Conservation (phyloP, 352 stramenopile species). For the Pythium phragmitis region DNA sequence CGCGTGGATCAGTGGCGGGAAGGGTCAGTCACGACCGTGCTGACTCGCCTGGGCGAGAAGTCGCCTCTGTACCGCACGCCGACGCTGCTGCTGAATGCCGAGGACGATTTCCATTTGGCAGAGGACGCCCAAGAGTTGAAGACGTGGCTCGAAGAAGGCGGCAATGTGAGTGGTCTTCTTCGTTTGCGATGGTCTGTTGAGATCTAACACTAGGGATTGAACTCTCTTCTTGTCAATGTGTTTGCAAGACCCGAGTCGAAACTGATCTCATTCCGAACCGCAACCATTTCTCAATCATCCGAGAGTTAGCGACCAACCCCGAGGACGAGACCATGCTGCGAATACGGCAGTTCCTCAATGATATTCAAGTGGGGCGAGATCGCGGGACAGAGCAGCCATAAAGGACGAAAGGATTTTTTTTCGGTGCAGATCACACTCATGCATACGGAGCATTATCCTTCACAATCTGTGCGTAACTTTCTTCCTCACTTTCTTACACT, state of each 20-base stretch:
- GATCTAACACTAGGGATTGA: background rate
- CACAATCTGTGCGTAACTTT: background rate
- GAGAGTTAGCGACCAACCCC: constrained; percentile 42
- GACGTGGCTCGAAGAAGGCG: constrained; percentile 49
- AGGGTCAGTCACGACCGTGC: constrained; percentile 53
- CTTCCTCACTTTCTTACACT: constrained; percentile 43
- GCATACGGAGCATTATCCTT: no score
- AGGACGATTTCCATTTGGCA: constrained; percentile 83
- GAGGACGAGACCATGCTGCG: constrained; percentile 43
- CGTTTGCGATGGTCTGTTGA: background rate
- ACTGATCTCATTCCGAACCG: constrained; percentile 42
- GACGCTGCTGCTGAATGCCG: constrained; percentile 58
- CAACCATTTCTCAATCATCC: constrained; percentile 80
- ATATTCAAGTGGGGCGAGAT: background rate
- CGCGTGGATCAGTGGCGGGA: constrained; percentile 67
- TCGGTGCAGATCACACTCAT: background rate
- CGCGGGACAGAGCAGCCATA: background rate
- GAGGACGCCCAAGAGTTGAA: constrained; percentile 68
- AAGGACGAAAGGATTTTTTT: background rate
- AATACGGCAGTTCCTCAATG: constrained; percentile 45
- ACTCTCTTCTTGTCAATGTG: background rate
- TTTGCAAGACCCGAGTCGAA: constrained; percentile 34
- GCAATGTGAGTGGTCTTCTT: constrained; percentile 40
- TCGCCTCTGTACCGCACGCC: constrained; percentile 56
- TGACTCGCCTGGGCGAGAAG: constrained; percentile 35